Conservation (phyloP, 2,329 filamentous ascomycete species). For the Alternaria alternata region DNA sequence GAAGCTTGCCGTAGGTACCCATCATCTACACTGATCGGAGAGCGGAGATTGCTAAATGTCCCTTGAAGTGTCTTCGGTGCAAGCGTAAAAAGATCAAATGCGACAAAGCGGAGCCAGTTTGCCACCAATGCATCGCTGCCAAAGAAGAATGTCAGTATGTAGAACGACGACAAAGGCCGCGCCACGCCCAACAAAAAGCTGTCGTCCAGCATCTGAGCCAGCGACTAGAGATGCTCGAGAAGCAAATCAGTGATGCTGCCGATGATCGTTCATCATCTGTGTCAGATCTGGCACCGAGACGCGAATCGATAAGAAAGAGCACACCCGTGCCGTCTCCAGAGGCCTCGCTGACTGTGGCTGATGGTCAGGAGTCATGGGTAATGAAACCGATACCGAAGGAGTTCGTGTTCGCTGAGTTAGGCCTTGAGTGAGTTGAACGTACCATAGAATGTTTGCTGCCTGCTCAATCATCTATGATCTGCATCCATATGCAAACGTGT, state of each 20-base stretch:
- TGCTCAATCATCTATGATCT: background rate
- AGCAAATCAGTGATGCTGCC: conserved; percentile 22
- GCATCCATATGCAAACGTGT: background rate
- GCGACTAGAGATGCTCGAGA: conserved; percentile 37
- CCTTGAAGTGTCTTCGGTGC: conserved; percentile 28
- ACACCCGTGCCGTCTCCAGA: conserved; percentile 22
- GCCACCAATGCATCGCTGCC: conserved; percentile 38
- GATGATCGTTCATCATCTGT: conserved; percentile 9
- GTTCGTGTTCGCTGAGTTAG: background rate
- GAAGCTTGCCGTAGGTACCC: conserved; percentile 25
- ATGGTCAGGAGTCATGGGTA: conserved; percentile 35
- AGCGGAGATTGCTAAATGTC: background rate
- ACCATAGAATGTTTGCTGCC: background rate
- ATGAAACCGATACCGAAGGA: background rate
- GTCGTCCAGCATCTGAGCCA: conserved; percentile 31
- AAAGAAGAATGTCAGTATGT: conserved; percentile 39
- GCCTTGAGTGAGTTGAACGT: background rate
- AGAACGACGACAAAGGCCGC: conserved; percentile 36
- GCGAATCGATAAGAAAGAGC: conserved; percentile 1
- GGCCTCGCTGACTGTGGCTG: conserved; percentile 18
- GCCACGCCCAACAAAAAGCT: conserved; percentile 32
- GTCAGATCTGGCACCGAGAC: background rate
- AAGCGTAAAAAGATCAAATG: conserved; percentile 43
- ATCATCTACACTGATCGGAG: background rate
- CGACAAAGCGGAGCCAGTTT: conserved; percentile 33